Evolutionary conservation across 495 filamentous ascomycete genomes (phyloP).

Genomic region (Xylona heveae): DNA sequence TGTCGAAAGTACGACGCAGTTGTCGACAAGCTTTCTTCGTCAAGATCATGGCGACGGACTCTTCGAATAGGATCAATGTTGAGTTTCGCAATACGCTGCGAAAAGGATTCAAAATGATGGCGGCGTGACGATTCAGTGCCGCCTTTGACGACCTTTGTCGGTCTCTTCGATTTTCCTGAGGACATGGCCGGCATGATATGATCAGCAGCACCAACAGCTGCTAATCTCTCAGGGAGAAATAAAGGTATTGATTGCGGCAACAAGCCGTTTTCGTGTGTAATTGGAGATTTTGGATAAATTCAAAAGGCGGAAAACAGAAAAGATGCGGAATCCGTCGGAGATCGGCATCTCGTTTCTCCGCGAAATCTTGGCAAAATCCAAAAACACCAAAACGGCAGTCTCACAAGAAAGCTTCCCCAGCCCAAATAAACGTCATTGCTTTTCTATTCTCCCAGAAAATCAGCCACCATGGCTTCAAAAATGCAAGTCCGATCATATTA

Average conservation of each 20-base stretch:
- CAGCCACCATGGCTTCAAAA: slow-evolving; percentile 48
- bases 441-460: too few species aligned
- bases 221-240: not conserved
- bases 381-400: too few species aligned
- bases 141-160: slow-evolving; percentile 29
- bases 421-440: slow-evolving; percentile 1
- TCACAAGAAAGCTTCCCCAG: too few species aligned
- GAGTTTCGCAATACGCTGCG: slow-evolving; percentile 77
- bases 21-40: slow-evolving; percentile 42
- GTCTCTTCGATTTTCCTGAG: slow-evolving; percentile 42
- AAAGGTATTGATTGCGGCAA: too few species aligned
- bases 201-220: not conserved
- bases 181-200: slow-evolving; percentile 31
- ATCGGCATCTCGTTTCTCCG: too few species aligned
- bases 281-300: too few species aligned
- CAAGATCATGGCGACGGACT: slow-evolving; percentile 62
- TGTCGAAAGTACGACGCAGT: slow-evolving; percentile 62
- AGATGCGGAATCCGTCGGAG: too few species aligned
- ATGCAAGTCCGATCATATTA: slow-evolving; percentile 28
- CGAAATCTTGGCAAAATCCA: not conserved
- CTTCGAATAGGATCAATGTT: slow-evolving; percentile 81
- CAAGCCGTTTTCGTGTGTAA: too few species aligned
- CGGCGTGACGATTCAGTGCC: slow-evolving; percentile 55
- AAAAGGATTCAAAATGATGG: slow-evolving; percentile 83
- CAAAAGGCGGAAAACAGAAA: too few species aligned